Base-by-base conservation (phyloP, 805 yeast species). In the Diddensiella santjacobensis region DNA sequence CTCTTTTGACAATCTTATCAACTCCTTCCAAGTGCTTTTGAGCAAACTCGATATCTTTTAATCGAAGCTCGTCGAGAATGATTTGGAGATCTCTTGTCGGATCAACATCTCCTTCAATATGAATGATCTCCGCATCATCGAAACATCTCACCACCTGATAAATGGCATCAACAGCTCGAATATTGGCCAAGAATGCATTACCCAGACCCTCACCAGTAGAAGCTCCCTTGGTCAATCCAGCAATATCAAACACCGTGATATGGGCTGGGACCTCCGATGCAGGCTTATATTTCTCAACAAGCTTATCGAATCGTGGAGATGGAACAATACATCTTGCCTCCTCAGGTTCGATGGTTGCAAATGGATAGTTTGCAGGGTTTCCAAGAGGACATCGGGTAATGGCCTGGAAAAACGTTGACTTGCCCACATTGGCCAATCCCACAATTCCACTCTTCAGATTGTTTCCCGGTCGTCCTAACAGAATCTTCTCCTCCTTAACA, bases 91-190 rank as follows among this genome's bases (percentile, higher is more conserved):
- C 99, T 66, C 96, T 87, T 44, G 80, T 83, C 55, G 99, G 99
- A 71, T 93, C 82, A 54, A 93, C 99, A 62, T 90, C 96, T 67
- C 93, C 93, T 72, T 89, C 96, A 62, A 93, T 86, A 72, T 93
- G 99, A 60, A 90, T 89, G 62, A 93, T 93, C 66, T 93, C 99
- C 33, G 96, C 95, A 70, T 93, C 99, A 65, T 89, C 96, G 64
- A 93, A 93, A 71, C 96, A 87, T 72, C 99, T 84, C 44, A 93
- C 98, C 56, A 93, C 96, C 74, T 93, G 98, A 74, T 86, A 93
- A 57, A 93, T 84, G 54, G 97, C 96, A 78, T 93, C 99, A 49
- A 93, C 99, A 42, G 96, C 93, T 71, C 98, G 81, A 62, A 93
- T 93, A 69, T 93, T 90, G 59, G 96, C 84, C 73, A 93, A 80